A percentile compares a stretch with the other conserved stretches of the same genome.
Conservation (phyloP, 371 early-diverging fungal species). For the Coemansia sp. region DNA sequence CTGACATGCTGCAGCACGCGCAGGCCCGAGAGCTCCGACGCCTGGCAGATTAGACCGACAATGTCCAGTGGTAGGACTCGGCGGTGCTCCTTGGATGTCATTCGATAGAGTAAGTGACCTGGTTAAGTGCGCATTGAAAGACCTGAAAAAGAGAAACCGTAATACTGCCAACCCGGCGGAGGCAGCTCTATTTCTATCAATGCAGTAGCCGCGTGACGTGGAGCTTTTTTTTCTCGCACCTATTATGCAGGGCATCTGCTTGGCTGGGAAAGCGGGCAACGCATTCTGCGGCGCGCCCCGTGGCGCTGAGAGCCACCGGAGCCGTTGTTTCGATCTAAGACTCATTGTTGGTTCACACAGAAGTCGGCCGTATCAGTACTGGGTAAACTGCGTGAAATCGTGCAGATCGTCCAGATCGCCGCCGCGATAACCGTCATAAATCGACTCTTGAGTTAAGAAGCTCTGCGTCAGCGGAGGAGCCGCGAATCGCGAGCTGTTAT, state of each 20-base stretch:
- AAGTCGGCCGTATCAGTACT: constrained; percentile 39
- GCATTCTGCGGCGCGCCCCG: no score
- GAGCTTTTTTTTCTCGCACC: neutral
- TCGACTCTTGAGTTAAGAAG: constrained; percentile 30
- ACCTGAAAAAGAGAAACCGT: no score
- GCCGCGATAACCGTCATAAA: constrained; percentile 6
- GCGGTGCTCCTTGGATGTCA: neutral
- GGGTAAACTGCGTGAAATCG: constrained; percentile 46
- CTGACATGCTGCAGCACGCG: constrained; percentile 26
- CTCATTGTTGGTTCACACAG: no score
- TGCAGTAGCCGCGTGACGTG: constrained; percentile 7
- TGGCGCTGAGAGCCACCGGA: no score
- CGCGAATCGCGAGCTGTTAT: neutral
- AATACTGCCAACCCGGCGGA: no score
- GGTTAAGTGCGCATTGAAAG: neutral
- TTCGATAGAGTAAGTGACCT: neutral
- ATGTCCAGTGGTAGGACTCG: constrained; percentile 23
- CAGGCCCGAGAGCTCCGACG: constrained; percentile 15
- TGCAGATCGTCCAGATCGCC: neutral
- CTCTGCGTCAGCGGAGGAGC: constrained; percentile 50
- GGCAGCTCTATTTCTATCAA: neutral
- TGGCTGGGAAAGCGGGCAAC: no score
- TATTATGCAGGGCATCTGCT: no score
- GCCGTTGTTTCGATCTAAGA: no score
- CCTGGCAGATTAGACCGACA: constrained; percentile 17